Evolutionary conservation across 139 green algal genomes (phyloP).

Genomic region (Prasinococcaceae sp.): DNA sequence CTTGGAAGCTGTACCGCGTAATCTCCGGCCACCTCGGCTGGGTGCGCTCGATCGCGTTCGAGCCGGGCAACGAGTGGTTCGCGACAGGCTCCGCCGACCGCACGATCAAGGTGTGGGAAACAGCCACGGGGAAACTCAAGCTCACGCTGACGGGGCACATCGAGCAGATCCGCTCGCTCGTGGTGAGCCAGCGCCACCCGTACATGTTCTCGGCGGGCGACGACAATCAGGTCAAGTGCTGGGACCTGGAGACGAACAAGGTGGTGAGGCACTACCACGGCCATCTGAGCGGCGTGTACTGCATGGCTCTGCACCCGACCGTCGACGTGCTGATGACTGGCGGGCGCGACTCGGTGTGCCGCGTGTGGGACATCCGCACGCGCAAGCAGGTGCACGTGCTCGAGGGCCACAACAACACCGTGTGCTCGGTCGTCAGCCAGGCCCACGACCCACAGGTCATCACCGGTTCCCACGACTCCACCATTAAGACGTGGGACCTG

Average conservation of each 20-base stretch:
- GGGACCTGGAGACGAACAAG: constrained; percentile 99
- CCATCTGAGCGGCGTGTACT: constrained; percentile 93
- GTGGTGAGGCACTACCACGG: constrained; percentile 96
- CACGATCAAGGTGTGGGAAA: constrained; percentile 94
- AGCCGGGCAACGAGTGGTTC: constrained; percentile 95
- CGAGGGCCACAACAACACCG: constrained; percentile 83
- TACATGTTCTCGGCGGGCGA: constrained; percentile 96
- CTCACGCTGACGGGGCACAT: constrained; percentile 99
- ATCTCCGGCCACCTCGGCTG: constrained; percentile 90
- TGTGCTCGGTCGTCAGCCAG: constrained; percentile 72
- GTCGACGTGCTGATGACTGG: constrained; percentile 87
- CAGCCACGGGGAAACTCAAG: constrained; percentile 68
- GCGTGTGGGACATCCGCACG: constrained; percentile 97
- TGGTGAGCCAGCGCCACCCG: constrained; percentile 63
- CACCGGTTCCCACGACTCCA: constrained; percentile 72
- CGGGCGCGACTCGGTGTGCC: constrained; percentile 64
- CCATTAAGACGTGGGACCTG: constrained; percentile 75
- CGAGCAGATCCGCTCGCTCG: constrained; percentile 73
- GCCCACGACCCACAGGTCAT: constrained; percentile 63
- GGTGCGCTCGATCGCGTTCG: constrained; percentile 83
- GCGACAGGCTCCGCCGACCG: constrained; percentile 78
- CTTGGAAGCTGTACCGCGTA: constrained; percentile 91
- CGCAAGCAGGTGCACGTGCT: constrained; percentile 77
- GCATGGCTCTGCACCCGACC: constrained; percentile 81
- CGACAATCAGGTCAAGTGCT: constrained; percentile 99